Percentiles rank a stretch among this genome's conserved stretches.
These are phyloP conservation scores for Tetraselmis striata DNA, from an alignment of 139 green algal species.

Conservation along the genomic window DNA sequence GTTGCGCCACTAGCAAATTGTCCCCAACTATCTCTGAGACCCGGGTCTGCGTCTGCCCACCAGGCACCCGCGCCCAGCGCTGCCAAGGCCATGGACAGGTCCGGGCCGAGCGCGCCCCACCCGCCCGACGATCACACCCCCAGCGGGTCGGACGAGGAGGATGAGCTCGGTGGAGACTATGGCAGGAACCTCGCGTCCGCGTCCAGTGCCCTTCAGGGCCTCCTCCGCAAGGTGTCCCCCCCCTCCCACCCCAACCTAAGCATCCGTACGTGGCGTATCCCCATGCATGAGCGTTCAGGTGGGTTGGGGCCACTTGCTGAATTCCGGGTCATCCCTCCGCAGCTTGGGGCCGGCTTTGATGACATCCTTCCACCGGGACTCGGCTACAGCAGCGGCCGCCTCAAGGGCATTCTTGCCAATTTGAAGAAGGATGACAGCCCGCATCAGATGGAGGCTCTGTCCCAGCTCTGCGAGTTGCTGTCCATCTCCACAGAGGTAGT, in stretches of 20 bases:
- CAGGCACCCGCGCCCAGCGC: too few relatives aligned
- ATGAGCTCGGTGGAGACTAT: neutral
- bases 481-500: slow-evolving; percentile 74
- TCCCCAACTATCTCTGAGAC: too few relatives aligned
- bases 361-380: slow-evolving; percentile 48
- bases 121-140: neutral
- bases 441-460: slow-evolving; percentile 70
- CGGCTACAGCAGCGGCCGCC: slow-evolving; percentile 25
- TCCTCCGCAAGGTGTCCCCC: slow-evolving; percentile 57
- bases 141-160: neutral
- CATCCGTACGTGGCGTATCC: too few relatives aligned
- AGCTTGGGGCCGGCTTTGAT: slow-evolving; percentile 75
- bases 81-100: neutral
- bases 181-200: neutral
- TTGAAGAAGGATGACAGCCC: slow-evolving; percentile 59
- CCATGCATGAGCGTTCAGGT: too few relatives aligned
- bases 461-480: slow-evolving; percentile 85
- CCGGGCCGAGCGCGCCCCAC: neutral
- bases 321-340: too few relatives aligned
- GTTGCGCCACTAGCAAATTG: too few relatives aligned
- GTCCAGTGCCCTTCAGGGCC: slow-evolving; percentile 65
- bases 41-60: too few relatives aligned
- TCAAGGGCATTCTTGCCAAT: slow-evolving; percentile 46
- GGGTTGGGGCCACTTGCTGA: too few relatives aligned
- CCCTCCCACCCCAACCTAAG: too few relatives aligned